Evolutionary conservation across 2,329 filamentous ascomycete species (phyloP).

Genomic region (Coniella vitis): DNA sequence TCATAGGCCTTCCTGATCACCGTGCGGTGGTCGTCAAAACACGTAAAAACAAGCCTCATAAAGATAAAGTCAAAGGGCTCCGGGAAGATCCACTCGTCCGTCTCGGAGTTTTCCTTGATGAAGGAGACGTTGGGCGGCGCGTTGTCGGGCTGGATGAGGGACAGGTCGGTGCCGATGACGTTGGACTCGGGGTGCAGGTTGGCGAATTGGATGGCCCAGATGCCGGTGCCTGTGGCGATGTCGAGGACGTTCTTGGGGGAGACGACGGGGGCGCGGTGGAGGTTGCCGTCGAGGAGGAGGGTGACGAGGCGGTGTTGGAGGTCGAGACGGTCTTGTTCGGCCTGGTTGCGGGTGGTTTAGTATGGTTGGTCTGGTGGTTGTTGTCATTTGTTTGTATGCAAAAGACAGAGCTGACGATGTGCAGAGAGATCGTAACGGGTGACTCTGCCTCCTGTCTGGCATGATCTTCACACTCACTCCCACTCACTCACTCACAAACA

Average conservation of each 20-base stretch:
- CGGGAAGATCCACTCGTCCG: conserved; percentile 39
- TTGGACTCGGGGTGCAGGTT: conserved; percentile 30
- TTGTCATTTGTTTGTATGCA: too few species aligned
- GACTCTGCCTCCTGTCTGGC: too few species aligned
- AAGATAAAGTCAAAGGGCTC: conserved; percentile 48
- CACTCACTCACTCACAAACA: background rate
- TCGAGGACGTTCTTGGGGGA: conserved; percentile 38
- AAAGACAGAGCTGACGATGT: too few species aligned
- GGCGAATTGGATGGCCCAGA: conserved; percentile 43
- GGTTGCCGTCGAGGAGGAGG: conserved; percentile 31
- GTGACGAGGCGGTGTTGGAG: conserved; percentile 34
- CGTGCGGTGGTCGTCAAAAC: conserved; percentile 40
- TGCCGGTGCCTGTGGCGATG: conserved; percentile 40
- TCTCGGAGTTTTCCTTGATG: conserved; percentile 47
- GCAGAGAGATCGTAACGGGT: too few species aligned
- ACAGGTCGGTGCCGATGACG: conserved; percentile 39
- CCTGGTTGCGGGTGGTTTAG: too few species aligned
- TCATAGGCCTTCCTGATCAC: conserved; percentile 40
- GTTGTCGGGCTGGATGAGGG: conserved; percentile 33
- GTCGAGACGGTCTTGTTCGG: conserved; percentile 29
- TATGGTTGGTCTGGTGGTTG: too few species aligned
- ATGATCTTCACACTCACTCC: background rate
- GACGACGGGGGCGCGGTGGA: conserved; percentile 38
- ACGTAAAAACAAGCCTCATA: conserved; percentile 40
- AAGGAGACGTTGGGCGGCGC: conserved; percentile 48